These are phyloP conservation scores for Trichoderma gamsii DNA, from an alignment of 495 filamentous ascomycete species.

Conservation along the genomic window DNA sequence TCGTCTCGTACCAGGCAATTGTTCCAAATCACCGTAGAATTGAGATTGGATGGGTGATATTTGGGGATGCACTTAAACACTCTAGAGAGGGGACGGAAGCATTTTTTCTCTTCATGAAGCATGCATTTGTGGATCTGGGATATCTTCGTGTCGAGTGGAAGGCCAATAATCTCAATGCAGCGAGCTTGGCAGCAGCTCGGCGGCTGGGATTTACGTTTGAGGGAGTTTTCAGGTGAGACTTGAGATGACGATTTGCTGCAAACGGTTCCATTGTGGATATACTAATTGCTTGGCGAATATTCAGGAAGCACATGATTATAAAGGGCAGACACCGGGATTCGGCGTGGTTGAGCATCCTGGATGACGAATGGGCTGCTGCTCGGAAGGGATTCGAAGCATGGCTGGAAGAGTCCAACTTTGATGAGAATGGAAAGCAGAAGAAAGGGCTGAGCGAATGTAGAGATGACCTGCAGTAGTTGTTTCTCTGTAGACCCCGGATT, in stretches of 20 bases:
- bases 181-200: slow-evolving; percentile 37
- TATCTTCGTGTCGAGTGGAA: slow-evolving; percentile 52
- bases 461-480: background rate
- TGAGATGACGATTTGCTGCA: background rate
- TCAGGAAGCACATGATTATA: slow-evolving; percentile 33
- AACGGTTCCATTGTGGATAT: background rate
- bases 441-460: slow-evolving; percentile 30
- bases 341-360: slow-evolving; percentile 42
- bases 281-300: background rate
- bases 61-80: slow-evolving; percentile 32
- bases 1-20: slow-evolving; percentile 38
- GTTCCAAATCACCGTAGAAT: slow-evolving; percentile 29
- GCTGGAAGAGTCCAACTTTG: slow-evolving; percentile 39
- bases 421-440: slow-evolving; percentile 36
- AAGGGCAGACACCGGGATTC: slow-evolving; percentile 47
- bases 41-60: slow-evolving; percentile 45
- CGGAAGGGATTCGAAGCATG: slow-evolving; percentile 35
- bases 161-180: slow-evolving; percentile 40
- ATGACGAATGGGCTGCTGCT: slow-evolving; percentile 39
- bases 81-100: slow-evolving; percentile 42
- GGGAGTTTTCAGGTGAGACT: slow-evolving; percentile 44
- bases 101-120: slow-evolving; percentile 35
- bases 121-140: slow-evolving; percentile 38
- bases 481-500: background rate
- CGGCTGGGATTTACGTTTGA: slow-evolving; percentile 46